Conservation (phyloP, 2,329 filamentous ascomycete genomes). For the Elsinoe batatas region DNA sequence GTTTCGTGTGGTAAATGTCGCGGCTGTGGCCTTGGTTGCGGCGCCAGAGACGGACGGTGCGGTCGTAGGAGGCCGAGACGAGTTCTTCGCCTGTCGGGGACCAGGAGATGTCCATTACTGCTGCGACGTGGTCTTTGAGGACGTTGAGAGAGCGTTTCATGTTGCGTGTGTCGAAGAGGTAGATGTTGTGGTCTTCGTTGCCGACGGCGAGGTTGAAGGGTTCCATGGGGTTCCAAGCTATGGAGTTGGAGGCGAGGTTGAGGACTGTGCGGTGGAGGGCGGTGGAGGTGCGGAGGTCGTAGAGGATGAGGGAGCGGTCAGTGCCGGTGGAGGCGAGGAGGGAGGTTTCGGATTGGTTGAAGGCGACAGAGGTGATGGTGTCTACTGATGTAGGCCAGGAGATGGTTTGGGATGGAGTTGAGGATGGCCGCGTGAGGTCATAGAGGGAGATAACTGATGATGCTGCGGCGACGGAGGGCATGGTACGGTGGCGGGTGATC, state of each 20-base stretch:
- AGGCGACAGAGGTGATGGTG: conserved; percentile 78
- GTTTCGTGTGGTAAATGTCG: conserved; percentile 94
- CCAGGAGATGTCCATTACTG: conserved; percentile 95
- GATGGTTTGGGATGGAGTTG: conserved; percentile 68
- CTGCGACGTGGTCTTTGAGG: conserved; percentile 78
- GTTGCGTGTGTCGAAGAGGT: conserved; percentile 90
- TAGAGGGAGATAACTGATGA: conserved; percentile 75
- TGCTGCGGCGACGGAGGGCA: conserved; percentile 66
- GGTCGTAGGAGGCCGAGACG: conserved; percentile 79
- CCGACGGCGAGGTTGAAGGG: conserved; percentile 90
- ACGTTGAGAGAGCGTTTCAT: conserved; percentile 82
- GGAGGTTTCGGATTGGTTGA: conserved; percentile 91
- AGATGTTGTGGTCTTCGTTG: conserved; percentile 88
- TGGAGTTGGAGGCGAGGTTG: conserved; percentile 69
- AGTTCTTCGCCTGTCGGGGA: conserved; percentile 90
- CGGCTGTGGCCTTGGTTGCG: conserved; percentile 71
- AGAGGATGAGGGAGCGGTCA: conserved; percentile 79
- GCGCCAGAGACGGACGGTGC: conserved; percentile 79
- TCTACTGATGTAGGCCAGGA: conserved; percentile 82
- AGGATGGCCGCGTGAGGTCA: conserved; percentile 69
- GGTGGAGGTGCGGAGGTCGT: conserved; percentile 79
- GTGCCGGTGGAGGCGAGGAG: conserved; percentile 76
- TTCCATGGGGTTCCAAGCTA: conserved; percentile 95
- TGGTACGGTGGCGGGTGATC: conserved; percentile 69
- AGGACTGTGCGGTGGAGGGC: conserved; percentile 74